Percentiles rank a stretch among this genome's conserved stretches.
Evolutionary conservation across 208 protist species (phyloP).

Genomic region (Acanthamoeba polyphaga): DNA sequence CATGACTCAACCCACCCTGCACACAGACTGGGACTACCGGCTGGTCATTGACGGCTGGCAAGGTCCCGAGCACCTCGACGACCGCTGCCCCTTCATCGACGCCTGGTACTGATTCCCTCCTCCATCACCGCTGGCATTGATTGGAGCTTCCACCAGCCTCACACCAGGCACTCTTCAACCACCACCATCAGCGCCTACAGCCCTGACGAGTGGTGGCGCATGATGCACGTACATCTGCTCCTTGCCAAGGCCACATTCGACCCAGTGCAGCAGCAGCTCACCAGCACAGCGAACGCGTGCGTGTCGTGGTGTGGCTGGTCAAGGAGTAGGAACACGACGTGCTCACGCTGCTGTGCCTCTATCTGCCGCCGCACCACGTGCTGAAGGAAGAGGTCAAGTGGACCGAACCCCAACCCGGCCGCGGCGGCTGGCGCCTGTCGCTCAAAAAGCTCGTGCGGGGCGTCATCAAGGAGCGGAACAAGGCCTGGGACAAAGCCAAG

Average conservation of each 20-base stretch:
- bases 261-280: background rate
- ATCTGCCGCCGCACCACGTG: background rate
- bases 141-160: too few relatives aligned
- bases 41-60: background rate
- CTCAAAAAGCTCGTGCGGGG: background rate
- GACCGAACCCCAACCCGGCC: background rate
- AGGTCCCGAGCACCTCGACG: background rate
- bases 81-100: constrained; percentile 12
- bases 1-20: too few relatives aligned
- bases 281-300: background rate
- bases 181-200: background rate
- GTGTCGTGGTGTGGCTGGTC: background rate
- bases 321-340: constrained; percentile 2
- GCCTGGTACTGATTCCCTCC: background rate
- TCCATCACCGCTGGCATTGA: too few relatives aligned
- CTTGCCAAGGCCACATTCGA: too few relatives aligned
- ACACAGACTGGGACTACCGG: background rate
- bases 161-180: background rate
- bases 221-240: background rate
- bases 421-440: background rate
- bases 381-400: background rate
- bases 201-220: background rate
- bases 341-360: constrained; percentile 7
- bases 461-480: background rate
- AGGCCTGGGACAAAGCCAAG: constrained; percentile 7